phyloP scores from a whole-genome alignment of 2,329 filamentous ascomycete species.

The Talaromyces sp. region DNA sequence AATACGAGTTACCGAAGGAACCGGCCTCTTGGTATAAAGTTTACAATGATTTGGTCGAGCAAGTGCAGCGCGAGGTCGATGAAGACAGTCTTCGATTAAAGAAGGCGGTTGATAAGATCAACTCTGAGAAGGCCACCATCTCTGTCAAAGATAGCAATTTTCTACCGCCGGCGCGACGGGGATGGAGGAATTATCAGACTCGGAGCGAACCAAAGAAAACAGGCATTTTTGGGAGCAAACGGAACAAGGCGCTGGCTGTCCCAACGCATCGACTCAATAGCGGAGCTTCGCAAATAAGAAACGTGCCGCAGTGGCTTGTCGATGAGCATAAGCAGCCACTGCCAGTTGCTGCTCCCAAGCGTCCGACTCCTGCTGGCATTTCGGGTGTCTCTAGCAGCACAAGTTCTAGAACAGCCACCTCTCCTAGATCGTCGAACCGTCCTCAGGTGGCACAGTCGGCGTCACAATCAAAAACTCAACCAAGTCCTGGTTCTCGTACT shows the following conservation, averaged over 20 bases:
- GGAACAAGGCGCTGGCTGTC: constrained; percentile 29
- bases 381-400: not conserved
- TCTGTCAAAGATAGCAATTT: constrained; percentile 3
- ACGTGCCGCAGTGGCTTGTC: constrained; percentile 36
- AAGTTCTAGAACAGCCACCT: not conserved
- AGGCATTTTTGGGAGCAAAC: constrained; percentile 29
- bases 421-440: not conserved
- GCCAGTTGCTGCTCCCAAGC: constrained; percentile 5
- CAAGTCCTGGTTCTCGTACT: not conserved
- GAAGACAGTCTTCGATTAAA: constrained; percentile 55
- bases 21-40: constrained; percentile 70
- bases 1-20: constrained; percentile 60
- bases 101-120: constrained; percentile 52
- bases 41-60: constrained; percentile 62
- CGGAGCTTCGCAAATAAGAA: constrained; percentile 30
- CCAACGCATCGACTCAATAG: constrained; percentile 38
- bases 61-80: constrained; percentile 52
- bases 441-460: not conserved
- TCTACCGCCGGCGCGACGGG: constrained; percentile 2
- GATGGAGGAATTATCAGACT: constrained; percentile 11
- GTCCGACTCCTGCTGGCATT: not conserved
- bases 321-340: constrained; percentile 32
- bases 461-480: not conserved
- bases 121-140: constrained; percentile 48
- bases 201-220: constrained; percentile 23